phyloP scores from a whole-genome alignment of 164 flowering plant species.

The Liriodendron chinense region DNA sequence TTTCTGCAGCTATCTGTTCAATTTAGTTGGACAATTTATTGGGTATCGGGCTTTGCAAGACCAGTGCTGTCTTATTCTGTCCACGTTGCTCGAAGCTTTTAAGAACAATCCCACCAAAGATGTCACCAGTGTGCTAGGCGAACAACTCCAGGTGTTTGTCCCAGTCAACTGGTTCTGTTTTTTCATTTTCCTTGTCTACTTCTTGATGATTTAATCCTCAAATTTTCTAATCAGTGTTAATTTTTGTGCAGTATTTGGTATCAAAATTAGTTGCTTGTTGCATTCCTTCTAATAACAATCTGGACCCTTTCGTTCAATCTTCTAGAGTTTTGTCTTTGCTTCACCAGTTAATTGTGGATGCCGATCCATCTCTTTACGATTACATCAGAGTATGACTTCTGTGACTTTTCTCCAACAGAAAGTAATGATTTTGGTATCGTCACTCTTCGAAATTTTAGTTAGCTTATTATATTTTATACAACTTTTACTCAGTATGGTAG shows the following conservation, averaged over 20 bases:
- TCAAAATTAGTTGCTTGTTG: slow-evolving; percentile 80
- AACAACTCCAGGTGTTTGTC: slow-evolving; percentile 74
- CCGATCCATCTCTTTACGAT: slow-evolving; percentile 71
- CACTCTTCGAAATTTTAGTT: neutral
- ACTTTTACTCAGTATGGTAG: neutral
- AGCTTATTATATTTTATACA: no score
- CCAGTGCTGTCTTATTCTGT: slow-evolving; percentile 73
- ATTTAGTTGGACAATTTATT: slow-evolving; percentile 73
- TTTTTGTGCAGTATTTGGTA: slow-evolving; percentile 63
- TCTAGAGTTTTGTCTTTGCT: slow-evolving; percentile 62
- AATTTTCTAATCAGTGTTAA: neutral
- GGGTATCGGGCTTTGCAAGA: slow-evolving; percentile 52
- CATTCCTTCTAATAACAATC: slow-evolving; percentile 41
- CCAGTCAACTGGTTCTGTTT: neutral
- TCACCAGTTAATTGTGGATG: slow-evolving; percentile 56
- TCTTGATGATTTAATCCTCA: neutral
- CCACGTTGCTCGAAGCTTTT: slow-evolving; percentile 49
- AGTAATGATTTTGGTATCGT: neutral
- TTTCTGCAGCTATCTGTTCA: slow-evolving; percentile 75
- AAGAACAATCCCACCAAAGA: slow-evolving; percentile 43
- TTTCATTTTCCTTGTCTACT: neutral
- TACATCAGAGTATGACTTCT: slow-evolving; percentile 54
- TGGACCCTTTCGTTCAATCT: slow-evolving; percentile 27
- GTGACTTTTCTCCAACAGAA: neutral
- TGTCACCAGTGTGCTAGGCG: slow-evolving; percentile 49